Evolutionary conservation across 2,329 filamentous ascomycete genomes (phyloP).

Genomic region (Dactylellina cionopaga): DNA sequence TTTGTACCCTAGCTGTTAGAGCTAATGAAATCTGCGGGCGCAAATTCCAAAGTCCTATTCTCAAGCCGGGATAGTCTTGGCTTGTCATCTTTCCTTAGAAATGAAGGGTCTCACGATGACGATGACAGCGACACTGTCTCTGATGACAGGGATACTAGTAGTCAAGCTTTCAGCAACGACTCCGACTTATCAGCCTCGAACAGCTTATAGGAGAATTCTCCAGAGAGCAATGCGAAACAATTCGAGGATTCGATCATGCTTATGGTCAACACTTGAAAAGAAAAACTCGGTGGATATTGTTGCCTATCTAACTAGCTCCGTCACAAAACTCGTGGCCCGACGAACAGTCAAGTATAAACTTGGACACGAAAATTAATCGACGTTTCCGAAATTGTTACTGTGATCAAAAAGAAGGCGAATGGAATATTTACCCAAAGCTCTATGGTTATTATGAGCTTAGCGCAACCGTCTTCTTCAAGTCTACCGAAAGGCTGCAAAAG

Average conservation of each 20-base stretch:
- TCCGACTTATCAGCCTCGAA: neutral
- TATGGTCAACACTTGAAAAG: conserved; percentile 35
- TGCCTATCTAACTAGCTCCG: conserved; percentile 28
- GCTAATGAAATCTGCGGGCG: conserved; percentile 17
- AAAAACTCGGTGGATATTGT: conserved; percentile 49
- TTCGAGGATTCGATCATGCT: conserved; percentile 41
- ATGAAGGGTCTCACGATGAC: neutral
- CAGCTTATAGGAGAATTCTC: no score
- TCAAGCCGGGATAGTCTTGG: conserved; percentile 46
- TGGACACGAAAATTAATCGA: conserved; percentile 23
- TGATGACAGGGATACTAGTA: conserved; percentile 10
- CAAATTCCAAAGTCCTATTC: conserved; percentile 39
- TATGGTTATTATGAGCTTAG: conserved; percentile 48
- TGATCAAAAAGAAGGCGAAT: conserved; percentile 51
- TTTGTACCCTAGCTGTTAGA: conserved; percentile 40
- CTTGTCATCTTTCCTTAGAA: conserved; percentile 8
- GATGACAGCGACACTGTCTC: neutral
- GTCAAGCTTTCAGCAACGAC: neutral
- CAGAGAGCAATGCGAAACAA: conserved; percentile 2
- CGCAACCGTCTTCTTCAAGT: conserved; percentile 39
- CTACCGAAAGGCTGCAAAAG: conserved; percentile 27
- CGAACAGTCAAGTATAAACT: conserved; percentile 37
- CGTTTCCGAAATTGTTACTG: conserved; percentile 37
- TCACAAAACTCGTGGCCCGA: conserved; percentile 34
- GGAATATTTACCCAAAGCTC: conserved; percentile 49